A percentile compares a stretch with the other conserved stretches of the same genome.
phyloP scores from a whole-genome alignment of 2,329 filamentous ascomycete species.

The Hypoxylon sp. region DNA sequence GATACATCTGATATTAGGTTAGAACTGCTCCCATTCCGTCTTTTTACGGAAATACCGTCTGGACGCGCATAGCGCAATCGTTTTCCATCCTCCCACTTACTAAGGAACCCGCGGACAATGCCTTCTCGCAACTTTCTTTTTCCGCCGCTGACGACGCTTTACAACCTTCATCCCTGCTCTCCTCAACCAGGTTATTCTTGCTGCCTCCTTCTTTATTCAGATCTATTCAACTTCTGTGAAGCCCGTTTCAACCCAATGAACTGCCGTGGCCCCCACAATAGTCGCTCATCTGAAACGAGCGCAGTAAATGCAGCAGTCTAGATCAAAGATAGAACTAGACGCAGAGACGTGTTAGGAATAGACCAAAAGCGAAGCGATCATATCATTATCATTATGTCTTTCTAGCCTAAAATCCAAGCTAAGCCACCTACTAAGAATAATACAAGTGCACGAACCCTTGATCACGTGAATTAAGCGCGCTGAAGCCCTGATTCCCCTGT shows the following conservation, averaged over 20 bases:
- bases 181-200: constrained; percentile 1
- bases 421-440: constrained; percentile 1
- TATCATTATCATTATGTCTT: not conserved
- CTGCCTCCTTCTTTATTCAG: constrained; percentile 15
- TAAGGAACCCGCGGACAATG: not conserved
- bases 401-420: constrained; percentile 11
- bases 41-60: constrained; percentile 15
- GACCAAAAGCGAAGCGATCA: constrained; percentile 1
- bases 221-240: not conserved
- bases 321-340: not conserved
- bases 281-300: constrained; percentile 10
- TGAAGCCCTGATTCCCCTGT: not conserved
- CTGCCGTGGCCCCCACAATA: constrained; percentile 1
- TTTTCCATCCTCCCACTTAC: constrained; percentile 7
- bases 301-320: not conserved
- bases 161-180: not conserved
- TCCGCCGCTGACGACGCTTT: not conserved
- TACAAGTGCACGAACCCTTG: not conserved
- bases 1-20: constrained; percentile 6
- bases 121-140: constrained; percentile 4
- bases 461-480: constrained; percentile 2
- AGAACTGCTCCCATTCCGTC: not conserved
- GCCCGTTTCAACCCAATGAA: not conserved
- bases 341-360: not conserved
- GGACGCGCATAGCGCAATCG: constrained; percentile 16